These are phyloP conservation scores for Wickerhamiella allomyrinae DNA, from an alignment of 805 yeast species.

Conservation along the genomic window DNA sequence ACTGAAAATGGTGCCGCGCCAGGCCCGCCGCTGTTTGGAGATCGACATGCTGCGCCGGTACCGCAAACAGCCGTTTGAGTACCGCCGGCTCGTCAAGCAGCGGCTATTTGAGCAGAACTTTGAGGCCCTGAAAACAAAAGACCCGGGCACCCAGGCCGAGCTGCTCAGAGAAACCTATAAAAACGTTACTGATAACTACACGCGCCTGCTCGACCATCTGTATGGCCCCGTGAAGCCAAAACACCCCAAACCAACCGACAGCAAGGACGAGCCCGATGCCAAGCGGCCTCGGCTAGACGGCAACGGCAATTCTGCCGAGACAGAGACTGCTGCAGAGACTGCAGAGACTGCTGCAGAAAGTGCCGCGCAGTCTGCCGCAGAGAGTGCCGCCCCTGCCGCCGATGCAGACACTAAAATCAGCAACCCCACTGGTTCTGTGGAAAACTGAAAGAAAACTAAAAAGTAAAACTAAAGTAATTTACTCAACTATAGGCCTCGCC, in stretches of 20 bases:
- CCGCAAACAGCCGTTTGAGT: slow-evolving; percentile 17
- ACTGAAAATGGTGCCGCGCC: slow-evolving; percentile 60
- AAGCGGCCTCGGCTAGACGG: background rate
- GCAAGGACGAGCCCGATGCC: background rate
- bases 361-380: background rate
- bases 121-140: slow-evolving; percentile 61
- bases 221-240: background rate
- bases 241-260: background rate
- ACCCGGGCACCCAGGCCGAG: slow-evolving; percentile 60
- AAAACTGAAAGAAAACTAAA: background rate
- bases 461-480: background rate
- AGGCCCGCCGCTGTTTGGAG: slow-evolving; percentile 63
- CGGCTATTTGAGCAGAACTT: slow-evolving; percentile 66
- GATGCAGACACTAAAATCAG: no score
- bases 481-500: background rate
- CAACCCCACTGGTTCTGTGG: no score
- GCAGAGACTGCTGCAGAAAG: background rate
- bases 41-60: slow-evolving; percentile 42
- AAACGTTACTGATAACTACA: slow-evolving; percentile 6
- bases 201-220: background rate
- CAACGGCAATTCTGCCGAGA: background rate
- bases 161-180: slow-evolving; percentile 55
- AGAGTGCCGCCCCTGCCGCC: no score
- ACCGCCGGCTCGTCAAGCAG: slow-evolving; percentile 51
- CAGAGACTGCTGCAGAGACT: background rate